Evolutionary conservation across 441 rosid genomes (phyloP).

Genomic region (Eutrema salsugineum): DNA sequence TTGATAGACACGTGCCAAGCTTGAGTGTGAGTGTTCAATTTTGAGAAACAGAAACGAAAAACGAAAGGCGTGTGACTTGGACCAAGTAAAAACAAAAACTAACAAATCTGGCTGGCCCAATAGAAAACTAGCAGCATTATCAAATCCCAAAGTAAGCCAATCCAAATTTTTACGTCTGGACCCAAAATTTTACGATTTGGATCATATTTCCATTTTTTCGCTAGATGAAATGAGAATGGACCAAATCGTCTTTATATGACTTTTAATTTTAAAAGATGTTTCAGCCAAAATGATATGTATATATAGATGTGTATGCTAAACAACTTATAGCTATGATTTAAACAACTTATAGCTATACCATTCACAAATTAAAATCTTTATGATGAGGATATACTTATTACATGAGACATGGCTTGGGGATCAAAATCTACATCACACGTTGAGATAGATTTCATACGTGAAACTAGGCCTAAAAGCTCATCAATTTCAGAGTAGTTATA

Average conservation of each 20-base stretch:
- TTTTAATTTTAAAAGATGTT: not conserved
- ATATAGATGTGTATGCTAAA: not conserved
- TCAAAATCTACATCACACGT: too few relatives aligned
- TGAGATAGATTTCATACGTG: too few relatives aligned
- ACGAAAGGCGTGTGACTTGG: slow-evolving; percentile 20
- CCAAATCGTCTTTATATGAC: not conserved
- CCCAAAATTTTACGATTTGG: not conserved
- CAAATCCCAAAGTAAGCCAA: not conserved
- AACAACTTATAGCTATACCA: not conserved
- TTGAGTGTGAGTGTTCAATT: slow-evolving; percentile 7
- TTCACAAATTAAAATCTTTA: not conserved
- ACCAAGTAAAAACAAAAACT: slow-evolving; percentile 14
- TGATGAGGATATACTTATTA: not conserved
- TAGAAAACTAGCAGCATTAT: slow-evolving; percentile 16
- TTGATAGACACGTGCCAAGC: slow-evolving; percentile 3
- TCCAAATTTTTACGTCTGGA: not conserved
- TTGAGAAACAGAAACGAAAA: not conserved
- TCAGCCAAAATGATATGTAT: not conserved
- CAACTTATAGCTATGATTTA: not conserved
- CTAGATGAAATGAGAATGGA: not conserved
- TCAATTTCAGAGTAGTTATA: too few relatives aligned
- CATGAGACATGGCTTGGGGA: not conserved
- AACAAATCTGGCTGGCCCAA: slow-evolving; percentile 29
- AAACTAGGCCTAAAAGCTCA: too few relatives aligned
- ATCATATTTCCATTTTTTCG: not conserved